Base-by-base conservation (phyloP, 2,329 filamentous ascomycete genomes). In the Huntiella moniliformis region DNA sequence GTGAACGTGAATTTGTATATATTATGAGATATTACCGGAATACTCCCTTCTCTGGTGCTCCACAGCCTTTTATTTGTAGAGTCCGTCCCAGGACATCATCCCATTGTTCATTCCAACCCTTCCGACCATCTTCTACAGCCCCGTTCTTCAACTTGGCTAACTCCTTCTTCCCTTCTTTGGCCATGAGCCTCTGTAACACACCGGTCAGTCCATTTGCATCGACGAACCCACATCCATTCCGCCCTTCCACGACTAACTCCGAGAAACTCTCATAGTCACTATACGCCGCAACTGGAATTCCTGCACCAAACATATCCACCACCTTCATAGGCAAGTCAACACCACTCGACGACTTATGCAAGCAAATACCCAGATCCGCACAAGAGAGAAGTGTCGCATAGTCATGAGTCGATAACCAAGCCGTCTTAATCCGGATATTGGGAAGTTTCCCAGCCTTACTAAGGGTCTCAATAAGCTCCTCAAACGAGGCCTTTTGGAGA, bases 261-360 rank as follows among this genome's bases (percentile, higher is more conserved):
- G 74, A 67, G 70, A 93, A 94, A 51, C 87, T 88, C 57, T 87
- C 78, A 56, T 93, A 98, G 2, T 73, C 71, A 18, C 74, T 74
- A 70, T 91, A 96, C 3, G 86, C 88, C 0, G 80, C 78, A 0
- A 98, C 91, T 0, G 91, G 91, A 22, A 98, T 65, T 0, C 88
- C 91, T 0, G 87, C 82, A 2, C 91, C 91, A 59, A 98, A 96
- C 87, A 98, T 95, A 59, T 98, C 91, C 11, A 98, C 87, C 1
- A 98, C 86, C 63, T 98, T 98, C 91, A 98, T 98, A 0, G 91
- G 91, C 15, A 98, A 67, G 61, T 98, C 91, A 0, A 98, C 86
- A 1, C 91, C 91, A 2, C 85, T 94, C 53, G 82, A 92, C 11
- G 86, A 95, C 52, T 77, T 94, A 63, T 98, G 91, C 18, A 98